Conservation (phyloP, 176 grass and related monocot species). For the Hsuehochloa calcarea region DNA sequence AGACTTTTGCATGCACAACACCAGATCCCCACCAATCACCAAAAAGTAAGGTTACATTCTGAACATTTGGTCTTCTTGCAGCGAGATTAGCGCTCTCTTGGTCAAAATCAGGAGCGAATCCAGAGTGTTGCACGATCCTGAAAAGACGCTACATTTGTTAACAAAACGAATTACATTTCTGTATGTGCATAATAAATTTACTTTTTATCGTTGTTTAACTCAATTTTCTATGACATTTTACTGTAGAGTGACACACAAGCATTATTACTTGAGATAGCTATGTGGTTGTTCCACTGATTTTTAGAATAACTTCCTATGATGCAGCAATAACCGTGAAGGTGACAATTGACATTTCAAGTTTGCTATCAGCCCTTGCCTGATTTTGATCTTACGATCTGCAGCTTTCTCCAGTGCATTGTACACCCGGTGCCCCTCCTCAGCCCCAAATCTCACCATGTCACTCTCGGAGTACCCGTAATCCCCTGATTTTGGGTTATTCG, state of each 20-base stretch:
- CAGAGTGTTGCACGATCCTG: conserved; percentile 92
- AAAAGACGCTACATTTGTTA: conserved; percentile 10
- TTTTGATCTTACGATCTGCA: conserved; percentile 66
- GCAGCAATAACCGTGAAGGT: neutral
- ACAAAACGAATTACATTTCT: neutral
- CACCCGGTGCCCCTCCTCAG: conserved; percentile 51
- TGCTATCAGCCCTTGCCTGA: conserved; percentile 47
- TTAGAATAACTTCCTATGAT: neutral
- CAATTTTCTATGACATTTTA: neutral
- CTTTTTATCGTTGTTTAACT: neutral
- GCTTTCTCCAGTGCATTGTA: conserved; percentile 68
- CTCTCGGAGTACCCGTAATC: conserved; percentile 73
- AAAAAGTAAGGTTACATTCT: conserved; percentile 83
- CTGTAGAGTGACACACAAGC: neutral
- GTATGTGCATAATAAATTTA: neutral
- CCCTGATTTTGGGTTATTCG: conserved; percentile 60
- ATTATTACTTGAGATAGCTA: neutral
- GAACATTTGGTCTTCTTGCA: conserved; percentile 74
- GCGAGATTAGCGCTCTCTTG: conserved; percentile 80
- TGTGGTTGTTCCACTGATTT: neutral
- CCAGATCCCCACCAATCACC: conserved; percentile 88
- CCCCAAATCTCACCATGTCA: conserved; percentile 80
- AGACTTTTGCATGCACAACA: conserved; percentile 85
- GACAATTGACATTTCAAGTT: neutral
- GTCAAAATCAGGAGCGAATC: conserved; percentile 77